Percentiles rank a stretch among this genome's conserved stretches.
Conservation (phyloP, 2,329 filamentous ascomycete genomes). For the Diaporthe citri region DNA sequence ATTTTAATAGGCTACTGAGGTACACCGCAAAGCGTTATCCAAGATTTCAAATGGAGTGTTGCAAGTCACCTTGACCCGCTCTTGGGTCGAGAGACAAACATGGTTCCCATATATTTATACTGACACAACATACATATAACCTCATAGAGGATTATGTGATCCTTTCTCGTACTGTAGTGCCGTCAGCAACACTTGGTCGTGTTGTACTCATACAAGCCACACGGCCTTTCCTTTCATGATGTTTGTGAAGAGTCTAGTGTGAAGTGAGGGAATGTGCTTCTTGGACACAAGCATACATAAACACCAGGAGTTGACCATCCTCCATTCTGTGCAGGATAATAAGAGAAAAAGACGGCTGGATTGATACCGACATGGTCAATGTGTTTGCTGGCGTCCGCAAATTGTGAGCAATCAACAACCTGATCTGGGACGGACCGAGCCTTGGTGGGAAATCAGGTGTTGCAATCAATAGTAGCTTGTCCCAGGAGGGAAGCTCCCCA, state of each 20-base stretch:
- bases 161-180: background rate
- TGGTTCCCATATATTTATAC: too few species aligned
- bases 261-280: background rate
- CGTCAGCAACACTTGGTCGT: background rate
- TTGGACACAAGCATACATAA: background rate
- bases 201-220: background rate
- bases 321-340: background rate
- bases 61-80: too few species aligned
- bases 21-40: too few species aligned
- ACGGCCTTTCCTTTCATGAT: background rate
- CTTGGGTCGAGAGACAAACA: too few species aligned
- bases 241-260: background rate
- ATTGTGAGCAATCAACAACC: background rate
- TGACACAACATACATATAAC: too few species aligned
- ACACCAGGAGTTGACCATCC: background rate
- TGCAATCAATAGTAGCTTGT: background rate
- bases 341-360: background rate
- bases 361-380: background rate
- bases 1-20: too few species aligned
- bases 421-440: background rate
- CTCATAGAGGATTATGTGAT: background rate
- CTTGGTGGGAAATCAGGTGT: background rate
- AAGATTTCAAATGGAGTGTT: too few species aligned
- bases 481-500: background rate
- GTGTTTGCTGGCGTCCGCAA: background rate